Percentiles rank a stretch among this genome's conserved stretches.
Conservation (phyloP, 2,329 filamentous ascomycete genomes). For the Xylaria sp. region DNA sequence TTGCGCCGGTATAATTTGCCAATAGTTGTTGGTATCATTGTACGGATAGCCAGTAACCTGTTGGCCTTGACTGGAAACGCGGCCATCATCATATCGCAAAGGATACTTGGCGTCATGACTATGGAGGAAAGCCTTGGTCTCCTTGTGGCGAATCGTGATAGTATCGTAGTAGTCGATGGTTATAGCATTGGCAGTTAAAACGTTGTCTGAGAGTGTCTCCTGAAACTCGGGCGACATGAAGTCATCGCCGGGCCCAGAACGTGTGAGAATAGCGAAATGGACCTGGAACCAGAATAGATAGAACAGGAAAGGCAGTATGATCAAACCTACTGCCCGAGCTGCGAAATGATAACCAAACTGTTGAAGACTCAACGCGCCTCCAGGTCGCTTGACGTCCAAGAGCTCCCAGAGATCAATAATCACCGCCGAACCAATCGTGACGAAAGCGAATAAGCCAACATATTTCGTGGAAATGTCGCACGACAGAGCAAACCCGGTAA, state of each 20-base stretch:
- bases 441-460: conserved; percentile 94
- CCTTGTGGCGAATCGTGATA: conserved; percentile 92
- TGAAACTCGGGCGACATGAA: conserved; percentile 99
- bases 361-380: conserved; percentile 80
- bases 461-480: conserved; percentile 99
- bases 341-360: conserved; percentile 90
- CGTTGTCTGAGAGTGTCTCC: conserved; percentile 93
- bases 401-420: conserved; percentile 95
- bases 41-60: conserved; percentile 98
- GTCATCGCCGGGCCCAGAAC: conserved; percentile 94
- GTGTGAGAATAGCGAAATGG: conserved; percentile 88
- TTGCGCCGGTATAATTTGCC: conserved; percentile 84
- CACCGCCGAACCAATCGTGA: conserved; percentile 95
- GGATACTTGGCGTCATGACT: conserved; percentile 91
- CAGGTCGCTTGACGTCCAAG: conserved; percentile 85
- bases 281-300: conserved; percentile 99
- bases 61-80: conserved; percentile 96
- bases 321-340: conserved; percentile 85
- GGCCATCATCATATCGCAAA: conserved; percentile 94
- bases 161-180: conserved; percentile 90
- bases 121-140: conserved; percentile 96
- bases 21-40: conserved; percentile 99
- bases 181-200: conserved; percentile 87
- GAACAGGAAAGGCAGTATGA: conserved; percentile 93
- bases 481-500: conserved; percentile 93